These are phyloP conservation scores for Bothriochloa decipiens DNA, from an alignment of 176 grass and related monocot species.

Conservation along the genomic window DNA sequence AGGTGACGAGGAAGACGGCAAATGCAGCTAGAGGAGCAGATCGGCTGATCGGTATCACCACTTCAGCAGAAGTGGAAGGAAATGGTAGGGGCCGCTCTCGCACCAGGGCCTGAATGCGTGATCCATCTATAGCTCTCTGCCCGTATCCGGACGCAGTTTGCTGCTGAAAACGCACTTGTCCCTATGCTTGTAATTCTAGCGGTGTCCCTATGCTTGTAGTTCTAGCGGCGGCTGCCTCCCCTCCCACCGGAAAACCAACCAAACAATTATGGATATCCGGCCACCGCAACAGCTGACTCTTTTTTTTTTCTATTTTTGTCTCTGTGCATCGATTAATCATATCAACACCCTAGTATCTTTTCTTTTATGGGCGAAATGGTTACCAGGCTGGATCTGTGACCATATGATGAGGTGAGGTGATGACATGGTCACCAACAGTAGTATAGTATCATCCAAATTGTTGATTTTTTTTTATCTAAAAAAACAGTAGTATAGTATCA, in stretches of 20 bases:
- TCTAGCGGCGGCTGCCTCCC: not conserved
- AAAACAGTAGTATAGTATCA: not conserved
- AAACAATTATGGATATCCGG: conserved; percentile 8
- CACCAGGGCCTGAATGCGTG: conserved; percentile 7
- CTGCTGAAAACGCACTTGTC: not conserved
- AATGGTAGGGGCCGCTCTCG: not conserved
- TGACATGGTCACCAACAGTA: conserved; percentile 11
- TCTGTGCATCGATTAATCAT: not conserved
- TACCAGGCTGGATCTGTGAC: conserved; percentile 48
- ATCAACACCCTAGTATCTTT: not conserved
- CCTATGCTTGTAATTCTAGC: not conserved
- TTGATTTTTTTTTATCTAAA: too few relatives aligned
- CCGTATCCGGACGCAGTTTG: not conserved
- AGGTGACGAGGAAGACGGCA: conserved; percentile 39
- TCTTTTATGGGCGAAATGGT: not conserved
- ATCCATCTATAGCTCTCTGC: not conserved
- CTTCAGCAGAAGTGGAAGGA: conserved; percentile 29
- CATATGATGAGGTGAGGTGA: conserved; percentile 1
- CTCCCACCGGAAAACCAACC: conserved; percentile 34
- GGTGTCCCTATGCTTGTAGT: not conserved
- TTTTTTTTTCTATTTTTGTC: not conserved
- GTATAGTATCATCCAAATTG: not conserved
- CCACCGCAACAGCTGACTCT: conserved; percentile 16
- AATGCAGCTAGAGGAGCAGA: conserved; percentile 21
- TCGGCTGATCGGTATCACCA: not conserved